These are phyloP conservation scores for Rhododendron ferrugineum DNA, from an alignment of 148 eudicot species.

Conservation along the genomic window DNA sequence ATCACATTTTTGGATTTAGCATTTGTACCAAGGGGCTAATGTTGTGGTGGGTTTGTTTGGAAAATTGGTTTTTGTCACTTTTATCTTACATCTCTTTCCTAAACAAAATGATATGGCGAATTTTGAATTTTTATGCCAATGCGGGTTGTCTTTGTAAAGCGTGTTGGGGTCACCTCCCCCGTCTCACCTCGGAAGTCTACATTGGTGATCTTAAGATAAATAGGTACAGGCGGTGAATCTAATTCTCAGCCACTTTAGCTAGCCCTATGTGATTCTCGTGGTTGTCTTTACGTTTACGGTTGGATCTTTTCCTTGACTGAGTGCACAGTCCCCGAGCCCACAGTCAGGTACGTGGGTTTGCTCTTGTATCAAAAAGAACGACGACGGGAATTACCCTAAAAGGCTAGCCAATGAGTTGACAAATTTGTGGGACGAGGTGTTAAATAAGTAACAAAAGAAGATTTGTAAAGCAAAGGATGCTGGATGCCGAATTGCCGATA, in stretches of 20 bases:
- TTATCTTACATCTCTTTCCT: background rate
- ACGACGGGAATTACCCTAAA: background rate
- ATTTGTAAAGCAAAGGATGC: background rate
- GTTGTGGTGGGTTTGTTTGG: background rate
- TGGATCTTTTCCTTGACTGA: background rate
- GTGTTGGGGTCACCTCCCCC: background rate
- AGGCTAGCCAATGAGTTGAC: background rate
- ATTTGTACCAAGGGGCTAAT: background rate
- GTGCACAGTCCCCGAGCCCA: background rate
- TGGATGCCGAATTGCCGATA: too few species aligned
- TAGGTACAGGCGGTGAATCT: background rate
- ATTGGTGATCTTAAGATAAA: background rate
- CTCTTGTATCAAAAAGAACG: background rate
- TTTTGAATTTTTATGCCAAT: background rate
- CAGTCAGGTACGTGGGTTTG: background rate
- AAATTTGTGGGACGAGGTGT: background rate
- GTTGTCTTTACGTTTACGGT: background rate
- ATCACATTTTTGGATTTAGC: background rate
- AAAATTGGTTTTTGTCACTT: background rate
- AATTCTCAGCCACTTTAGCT: background rate
- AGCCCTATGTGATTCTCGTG: background rate
- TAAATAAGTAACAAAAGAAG: background rate
- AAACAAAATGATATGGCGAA: background rate
- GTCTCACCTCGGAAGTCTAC: background rate
- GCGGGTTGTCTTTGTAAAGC: background rate